Evolutionary conservation across 2,329 filamentous ascomycete genomes (phyloP).

Genomic region (Rhynchosporium agropyri): DNA sequence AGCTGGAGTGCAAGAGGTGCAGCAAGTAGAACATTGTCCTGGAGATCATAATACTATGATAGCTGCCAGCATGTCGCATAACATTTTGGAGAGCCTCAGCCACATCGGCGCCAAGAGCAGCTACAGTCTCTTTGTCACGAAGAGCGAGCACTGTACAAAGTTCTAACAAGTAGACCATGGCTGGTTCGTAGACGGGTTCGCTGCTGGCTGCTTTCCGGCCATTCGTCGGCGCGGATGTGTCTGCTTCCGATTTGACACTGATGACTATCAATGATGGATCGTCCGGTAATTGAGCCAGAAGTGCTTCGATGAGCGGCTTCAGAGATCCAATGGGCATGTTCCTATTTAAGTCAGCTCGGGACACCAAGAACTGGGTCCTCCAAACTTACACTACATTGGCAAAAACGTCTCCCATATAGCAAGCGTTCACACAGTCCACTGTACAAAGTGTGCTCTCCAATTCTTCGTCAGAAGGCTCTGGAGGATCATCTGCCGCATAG

Average conservation of each 20-base stretch:
- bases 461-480: slow-evolving; percentile 95
- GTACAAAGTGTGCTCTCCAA: slow-evolving; percentile 93
- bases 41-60: slow-evolving; percentile 83
- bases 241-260: slow-evolving; percentile 83
- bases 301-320: slow-evolving; percentile 66
- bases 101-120: slow-evolving; percentile 74
- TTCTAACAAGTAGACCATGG: slow-evolving; percentile 87
- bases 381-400: slow-evolving; percentile 73
- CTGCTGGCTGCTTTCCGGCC: slow-evolving; percentile 58
- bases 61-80: slow-evolving; percentile 74
- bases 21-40: slow-evolving; percentile 86
- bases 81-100: slow-evolving; percentile 80
- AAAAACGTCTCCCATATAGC: slow-evolving; percentile 80
- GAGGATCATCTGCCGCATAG: slow-evolving; percentile 96
- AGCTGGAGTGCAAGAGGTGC: slow-evolving; percentile 78
- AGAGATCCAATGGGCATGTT: slow-evolving; percentile 62
- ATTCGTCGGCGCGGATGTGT: slow-evolving; percentile 62
- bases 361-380: background rate
- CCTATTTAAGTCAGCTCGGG: slow-evolving; percentile 46
- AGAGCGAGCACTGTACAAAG: slow-evolving; percentile 82
- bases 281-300: slow-evolving; percentile 86
- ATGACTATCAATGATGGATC: slow-evolving; percentile 81
- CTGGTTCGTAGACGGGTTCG: slow-evolving; percentile 77
- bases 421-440: slow-evolving; percentile 91
- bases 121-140: slow-evolving; percentile 72